These are phyloP conservation scores for Pythium angustatum DNA, from an alignment of 352 stramenopile species.

Conservation along the genomic window DNA sequence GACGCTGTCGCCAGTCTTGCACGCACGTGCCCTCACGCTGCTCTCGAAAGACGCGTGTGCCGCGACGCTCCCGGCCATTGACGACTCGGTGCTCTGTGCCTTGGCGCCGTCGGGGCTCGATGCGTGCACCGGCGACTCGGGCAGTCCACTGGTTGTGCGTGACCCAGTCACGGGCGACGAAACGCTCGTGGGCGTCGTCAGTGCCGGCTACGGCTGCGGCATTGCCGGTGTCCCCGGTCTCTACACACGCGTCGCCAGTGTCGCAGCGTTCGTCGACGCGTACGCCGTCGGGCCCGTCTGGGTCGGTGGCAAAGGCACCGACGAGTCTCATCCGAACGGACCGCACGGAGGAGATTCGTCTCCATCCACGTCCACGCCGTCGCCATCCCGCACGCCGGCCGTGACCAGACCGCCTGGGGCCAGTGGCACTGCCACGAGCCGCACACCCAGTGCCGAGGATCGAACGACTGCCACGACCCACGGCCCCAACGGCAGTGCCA, in stretches of 20 bases:
- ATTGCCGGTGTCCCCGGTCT: constrained; percentile 35
- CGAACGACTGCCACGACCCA: too few species aligned
- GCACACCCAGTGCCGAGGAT: neutral
- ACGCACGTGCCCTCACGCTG: constrained; percentile 27
- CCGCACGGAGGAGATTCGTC: too few species aligned
- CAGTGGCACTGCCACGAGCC: neutral
- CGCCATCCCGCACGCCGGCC: neutral
- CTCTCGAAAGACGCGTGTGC: constrained; percentile 28
- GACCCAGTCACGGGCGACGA: constrained; percentile 8
- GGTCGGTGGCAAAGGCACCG: neutral
- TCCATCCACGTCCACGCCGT: too few species aligned
- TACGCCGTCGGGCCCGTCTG: constrained; percentile 23
- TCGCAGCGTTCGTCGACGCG: constrained; percentile 34
- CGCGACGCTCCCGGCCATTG: constrained; percentile 27
- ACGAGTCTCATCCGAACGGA: too few species aligned
- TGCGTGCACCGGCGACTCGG: constrained; percentile 43
- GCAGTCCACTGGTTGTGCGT: constrained; percentile 33
- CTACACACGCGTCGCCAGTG: constrained; percentile 36
- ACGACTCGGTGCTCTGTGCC: constrained; percentile 37
- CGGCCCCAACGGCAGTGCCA: neutral
- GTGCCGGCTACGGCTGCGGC: constrained; percentile 40
- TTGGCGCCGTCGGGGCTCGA: constrained; percentile 27
- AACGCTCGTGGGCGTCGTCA: constrained; percentile 37
- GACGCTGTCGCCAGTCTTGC: constrained; percentile 28
- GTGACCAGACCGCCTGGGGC: neutral